A percentile compares a stretch with the other conserved stretches of the same genome.
These are phyloP conservation scores for Aspergillus sp. DNA, from an alignment of 2,329 filamentous ascomycete genomes.

Conservation along the genomic window DNA sequence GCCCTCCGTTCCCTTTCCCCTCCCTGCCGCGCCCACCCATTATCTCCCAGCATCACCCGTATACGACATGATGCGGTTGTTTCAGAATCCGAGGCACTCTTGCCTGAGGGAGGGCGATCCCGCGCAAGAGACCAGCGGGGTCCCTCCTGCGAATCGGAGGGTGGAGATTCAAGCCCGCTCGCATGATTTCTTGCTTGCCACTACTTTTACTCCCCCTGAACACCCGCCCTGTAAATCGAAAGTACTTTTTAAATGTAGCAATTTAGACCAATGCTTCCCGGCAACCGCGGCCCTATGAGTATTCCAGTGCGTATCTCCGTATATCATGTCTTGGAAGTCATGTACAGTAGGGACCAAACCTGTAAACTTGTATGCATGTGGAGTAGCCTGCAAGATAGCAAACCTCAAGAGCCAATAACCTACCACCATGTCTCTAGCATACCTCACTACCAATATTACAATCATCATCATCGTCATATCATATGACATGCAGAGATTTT, in stretches of 20 bases:
- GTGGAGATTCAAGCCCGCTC: not conserved
- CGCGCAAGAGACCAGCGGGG: slow-evolving; percentile 1
- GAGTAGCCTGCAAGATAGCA: no score
- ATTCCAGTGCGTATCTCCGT: not conserved
- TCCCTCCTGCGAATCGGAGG: not conserved
- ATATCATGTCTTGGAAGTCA: not conserved
- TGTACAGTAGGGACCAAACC: no score
- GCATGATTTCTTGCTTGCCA: not conserved
- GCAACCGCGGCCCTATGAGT: not conserved
- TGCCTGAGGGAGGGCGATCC: slow-evolving; percentile 1
- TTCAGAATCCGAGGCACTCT: slow-evolving; percentile 5
- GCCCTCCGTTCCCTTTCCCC: not conserved
- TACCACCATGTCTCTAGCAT: no score
- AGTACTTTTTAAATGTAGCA: slow-evolving; percentile 6
- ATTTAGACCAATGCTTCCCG: slow-evolving; percentile 2
- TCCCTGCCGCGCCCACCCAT: not conserved
- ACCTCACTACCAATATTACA: no score
- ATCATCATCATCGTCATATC: no score
- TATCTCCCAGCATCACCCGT: slow-evolving; percentile 8
- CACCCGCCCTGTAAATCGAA: slow-evolving; percentile 1
- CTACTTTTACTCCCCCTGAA: not conserved
- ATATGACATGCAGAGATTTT: no score
- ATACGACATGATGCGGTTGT: slow-evolving; percentile 10
- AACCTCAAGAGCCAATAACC: no score
- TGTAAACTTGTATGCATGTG: no score